phyloP scores from a whole-genome alignment of 2,329 filamentous ascomycete species.

The Thyridium curvatum region DNA sequence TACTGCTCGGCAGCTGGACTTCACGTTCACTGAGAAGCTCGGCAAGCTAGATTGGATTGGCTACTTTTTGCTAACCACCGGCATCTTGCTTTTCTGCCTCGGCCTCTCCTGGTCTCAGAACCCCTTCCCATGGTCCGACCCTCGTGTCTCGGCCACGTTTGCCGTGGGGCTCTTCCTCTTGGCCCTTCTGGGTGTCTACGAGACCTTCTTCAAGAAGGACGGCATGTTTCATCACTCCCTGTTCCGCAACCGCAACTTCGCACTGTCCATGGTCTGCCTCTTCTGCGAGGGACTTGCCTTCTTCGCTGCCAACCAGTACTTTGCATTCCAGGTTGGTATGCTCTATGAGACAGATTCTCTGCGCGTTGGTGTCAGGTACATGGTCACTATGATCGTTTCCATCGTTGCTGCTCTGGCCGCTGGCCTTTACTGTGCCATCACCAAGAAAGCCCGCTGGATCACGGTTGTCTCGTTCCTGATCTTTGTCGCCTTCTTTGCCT shows the following conservation, averaged over 20 bases:
- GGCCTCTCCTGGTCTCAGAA: constrained; percentile 30
- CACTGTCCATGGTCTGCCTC: constrained; percentile 24
- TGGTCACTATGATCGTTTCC: constrained; percentile 22
- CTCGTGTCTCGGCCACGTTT: constrained; percentile 27
- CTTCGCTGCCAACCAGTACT: constrained; percentile 34
- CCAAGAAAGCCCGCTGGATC: constrained; percentile 17
- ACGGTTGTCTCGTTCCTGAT: constrained; percentile 17
- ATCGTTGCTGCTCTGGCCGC: constrained; percentile 20
- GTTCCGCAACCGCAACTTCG: constrained; percentile 29
- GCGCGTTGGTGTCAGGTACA: constrained; percentile 23
- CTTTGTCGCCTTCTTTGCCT: constrained; percentile 18
- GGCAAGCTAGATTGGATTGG: constrained; percentile 30
- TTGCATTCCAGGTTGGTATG: constrained; percentile 27
- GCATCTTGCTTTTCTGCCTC: constrained; percentile 30
- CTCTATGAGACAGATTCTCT: constrained; percentile 26
- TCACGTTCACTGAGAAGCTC: constrained; percentile 23
- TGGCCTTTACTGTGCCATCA: constrained; percentile 21
- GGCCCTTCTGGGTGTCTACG: constrained; percentile 23
- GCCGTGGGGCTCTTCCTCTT: constrained; percentile 21
- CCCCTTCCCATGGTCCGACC: constrained; percentile 29
- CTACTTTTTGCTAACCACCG: constrained; percentile 23
- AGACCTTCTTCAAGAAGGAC: constrained; percentile 25
- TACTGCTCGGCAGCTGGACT: constrained; percentile 15
- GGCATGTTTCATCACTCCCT: constrained; percentile 34
- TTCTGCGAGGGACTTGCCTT: constrained; percentile 31